These are phyloP conservation scores for Myriosclerotinia curreyana DNA, from an alignment of 2,329 filamentous ascomycete genomes.

Conservation along the genomic window DNA sequence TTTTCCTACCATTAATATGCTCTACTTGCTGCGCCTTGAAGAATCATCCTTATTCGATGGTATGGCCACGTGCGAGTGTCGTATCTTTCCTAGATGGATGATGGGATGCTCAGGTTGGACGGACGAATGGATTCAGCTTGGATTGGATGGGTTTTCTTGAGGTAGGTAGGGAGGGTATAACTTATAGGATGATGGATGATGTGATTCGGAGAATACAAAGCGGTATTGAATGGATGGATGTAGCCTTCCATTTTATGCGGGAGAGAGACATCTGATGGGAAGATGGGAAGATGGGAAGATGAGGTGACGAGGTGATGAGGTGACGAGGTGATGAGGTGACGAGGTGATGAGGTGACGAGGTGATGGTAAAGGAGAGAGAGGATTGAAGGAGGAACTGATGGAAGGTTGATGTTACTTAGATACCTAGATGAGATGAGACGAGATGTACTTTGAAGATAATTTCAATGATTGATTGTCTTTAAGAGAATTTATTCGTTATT, in stretches of 20 bases:
- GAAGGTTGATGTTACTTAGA: background rate
- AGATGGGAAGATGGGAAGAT: too few species aligned
- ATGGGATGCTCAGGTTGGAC: constrained; percentile 1
- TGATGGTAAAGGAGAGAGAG: constrained; percentile 3
- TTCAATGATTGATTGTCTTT: too few species aligned
- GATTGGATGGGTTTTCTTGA: constrained; percentile 11
- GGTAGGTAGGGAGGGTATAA: too few species aligned
- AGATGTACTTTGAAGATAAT: background rate
- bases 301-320: too few species aligned
- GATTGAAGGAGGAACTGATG: background rate
- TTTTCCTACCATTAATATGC: background rate
- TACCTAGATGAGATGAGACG: background rate
- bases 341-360: too few species aligned
- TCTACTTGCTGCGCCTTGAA: constrained; percentile 10
- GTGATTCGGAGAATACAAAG: constrained; percentile 8
- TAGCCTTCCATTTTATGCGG: constrained; percentile 4
- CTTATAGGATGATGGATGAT: background rate
- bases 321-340: background rate
- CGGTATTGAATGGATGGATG: constrained; percentile 21
- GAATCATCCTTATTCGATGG: background rate
- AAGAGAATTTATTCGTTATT: background rate
- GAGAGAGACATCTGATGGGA: constrained; percentile 3
- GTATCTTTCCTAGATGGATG: background rate
- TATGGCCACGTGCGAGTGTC: constrained; percentile 13
- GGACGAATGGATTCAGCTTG: background rate